Conservation (phyloP, 345 rosid genomes). For the Hibiscus syriacus region DNA sequence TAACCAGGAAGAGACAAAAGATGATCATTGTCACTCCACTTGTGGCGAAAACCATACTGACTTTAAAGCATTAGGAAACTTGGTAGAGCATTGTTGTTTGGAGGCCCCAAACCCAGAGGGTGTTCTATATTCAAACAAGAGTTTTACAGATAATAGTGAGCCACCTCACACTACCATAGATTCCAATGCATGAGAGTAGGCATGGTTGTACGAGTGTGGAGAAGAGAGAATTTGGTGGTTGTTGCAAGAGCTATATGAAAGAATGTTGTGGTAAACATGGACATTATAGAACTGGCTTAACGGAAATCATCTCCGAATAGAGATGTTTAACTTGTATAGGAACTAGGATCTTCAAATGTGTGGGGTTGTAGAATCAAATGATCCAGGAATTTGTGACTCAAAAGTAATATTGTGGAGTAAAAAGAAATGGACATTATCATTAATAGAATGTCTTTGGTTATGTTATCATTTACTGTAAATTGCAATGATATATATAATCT, state of each 20-base stretch:
- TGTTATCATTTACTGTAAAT: too few relatives aligned
- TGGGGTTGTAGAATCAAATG: not conserved
- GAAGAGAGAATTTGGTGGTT: slow-evolving; percentile 33
- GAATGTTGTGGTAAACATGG: slow-evolving; percentile 34
- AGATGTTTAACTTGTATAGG: not conserved
- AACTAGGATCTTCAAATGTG: not conserved
- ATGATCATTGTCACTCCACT: not conserved
- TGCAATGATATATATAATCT: too few relatives aligned
- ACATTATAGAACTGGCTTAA: slow-evolving; percentile 26
- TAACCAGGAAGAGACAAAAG: not conserved
- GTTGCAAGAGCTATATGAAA: slow-evolving; percentile 40
- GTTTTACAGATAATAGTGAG: not conserved
- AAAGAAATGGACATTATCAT: not conserved
- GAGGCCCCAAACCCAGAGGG: not conserved
- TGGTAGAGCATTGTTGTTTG: slow-evolving; percentile 1
- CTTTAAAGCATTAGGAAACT: not conserved
- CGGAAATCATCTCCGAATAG: slow-evolving; percentile 32
- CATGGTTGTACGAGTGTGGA: slow-evolving; percentile 22
- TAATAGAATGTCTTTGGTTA: not conserved
- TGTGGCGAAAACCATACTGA: not conserved
- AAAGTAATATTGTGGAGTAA: not conserved
- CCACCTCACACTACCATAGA: not conserved
- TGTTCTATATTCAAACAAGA: not conserved
- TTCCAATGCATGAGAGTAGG: not conserved
- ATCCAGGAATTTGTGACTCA: slow-evolving; percentile 6